Conservation (phyloP, 2,329 filamentous ascomycete genomes). For the Xylariaceae sp. region DNA sequence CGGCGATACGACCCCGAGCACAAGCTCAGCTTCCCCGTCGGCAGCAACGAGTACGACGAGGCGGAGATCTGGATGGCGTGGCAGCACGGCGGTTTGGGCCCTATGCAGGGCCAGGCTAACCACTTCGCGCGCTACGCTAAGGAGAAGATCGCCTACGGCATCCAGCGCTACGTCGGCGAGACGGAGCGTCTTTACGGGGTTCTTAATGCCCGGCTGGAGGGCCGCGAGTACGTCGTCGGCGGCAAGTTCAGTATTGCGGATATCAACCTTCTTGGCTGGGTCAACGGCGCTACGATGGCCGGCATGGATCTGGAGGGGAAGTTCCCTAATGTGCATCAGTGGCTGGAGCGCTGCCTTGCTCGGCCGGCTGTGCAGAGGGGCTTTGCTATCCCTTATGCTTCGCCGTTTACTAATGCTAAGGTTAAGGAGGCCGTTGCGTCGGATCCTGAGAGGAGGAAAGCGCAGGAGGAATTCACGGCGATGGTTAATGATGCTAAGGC, state of each 20-base stretch:
- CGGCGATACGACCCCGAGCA: constrained; percentile 67
- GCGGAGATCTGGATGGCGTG: constrained; percentile 62
- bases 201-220: constrained; percentile 60
- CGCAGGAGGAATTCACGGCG: constrained; percentile 35
- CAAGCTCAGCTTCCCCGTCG: constrained; percentile 58
- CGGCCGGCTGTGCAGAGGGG: constrained; percentile 62
- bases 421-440: constrained; percentile 41
- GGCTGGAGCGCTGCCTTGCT: constrained; percentile 59
- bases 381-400: constrained; percentile 52
- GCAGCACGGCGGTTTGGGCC: constrained; percentile 72
- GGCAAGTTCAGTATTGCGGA: constrained; percentile 65
- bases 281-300: constrained; percentile 52
- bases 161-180: constrained; percentile 73
- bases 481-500: constrained; percentile 41
- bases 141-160: constrained; percentile 65
- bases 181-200: constrained; percentile 69
- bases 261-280: constrained; percentile 70
- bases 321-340: constrained; percentile 63
- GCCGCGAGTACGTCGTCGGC: constrained; percentile 52
- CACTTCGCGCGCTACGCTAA: constrained; percentile 67
- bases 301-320: constrained; percentile 56
- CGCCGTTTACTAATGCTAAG: constrained; percentile 37
- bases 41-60: constrained; percentile 36
- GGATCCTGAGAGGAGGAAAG: constrained; percentile 45
- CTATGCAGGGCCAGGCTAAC: constrained; percentile 70